Percentiles rank a stretch among this genome's conserved stretches.
phyloP scores from a whole-genome alignment of 1,284 basidiomycete species.

The Hymenochaete sp. region DNA sequence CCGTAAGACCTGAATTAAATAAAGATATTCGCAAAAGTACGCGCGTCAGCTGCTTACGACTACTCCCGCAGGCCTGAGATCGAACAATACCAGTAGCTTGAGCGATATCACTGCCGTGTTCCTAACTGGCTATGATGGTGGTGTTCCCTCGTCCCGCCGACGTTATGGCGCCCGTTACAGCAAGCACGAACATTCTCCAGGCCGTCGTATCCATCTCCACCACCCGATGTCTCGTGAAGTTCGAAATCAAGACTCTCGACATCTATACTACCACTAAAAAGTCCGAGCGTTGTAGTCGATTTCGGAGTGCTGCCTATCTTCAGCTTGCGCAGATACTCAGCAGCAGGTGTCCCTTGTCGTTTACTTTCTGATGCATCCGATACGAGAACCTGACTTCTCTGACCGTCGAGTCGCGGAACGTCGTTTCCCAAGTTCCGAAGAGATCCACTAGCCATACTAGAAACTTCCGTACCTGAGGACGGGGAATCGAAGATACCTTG shows the following conservation, averaged over 20 bases:
- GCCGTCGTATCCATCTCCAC: constrained; percentile 77
- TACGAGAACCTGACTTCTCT: constrained; percentile 67
- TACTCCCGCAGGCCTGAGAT: too few species aligned
- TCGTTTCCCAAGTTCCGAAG: constrained; percentile 60
- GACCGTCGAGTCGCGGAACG: constrained; percentile 53
- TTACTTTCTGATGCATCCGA: constrained; percentile 70
- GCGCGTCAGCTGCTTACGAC: too few species aligned
- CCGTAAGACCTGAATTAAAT: too few species aligned
- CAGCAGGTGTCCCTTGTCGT: constrained; percentile 80
- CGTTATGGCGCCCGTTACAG: constrained; percentile 87
- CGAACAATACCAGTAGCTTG: too few species aligned
- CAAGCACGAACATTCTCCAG: constrained; percentile 92
- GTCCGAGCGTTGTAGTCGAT: constrained; percentile 42
- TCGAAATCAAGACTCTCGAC: constrained; percentile 78
- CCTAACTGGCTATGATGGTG: constrained; percentile 51
- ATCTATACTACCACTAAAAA: constrained; percentile 34
- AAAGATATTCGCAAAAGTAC: too few species aligned
- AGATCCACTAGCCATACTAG: constrained; percentile 41
- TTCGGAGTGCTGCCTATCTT: constrained; percentile 53
- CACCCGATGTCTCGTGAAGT: constrained; percentile 62
- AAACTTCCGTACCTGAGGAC: constrained; percentile 52
- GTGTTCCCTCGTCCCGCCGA: constrained; percentile 44
- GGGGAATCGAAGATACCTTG: constrained; percentile 47
- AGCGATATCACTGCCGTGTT: too few species aligned
- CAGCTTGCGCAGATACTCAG: constrained; percentile 77